Base-by-base conservation (phyloP, 2,329 filamentous ascomycete species). In the Fusarium transvaalense region DNA sequence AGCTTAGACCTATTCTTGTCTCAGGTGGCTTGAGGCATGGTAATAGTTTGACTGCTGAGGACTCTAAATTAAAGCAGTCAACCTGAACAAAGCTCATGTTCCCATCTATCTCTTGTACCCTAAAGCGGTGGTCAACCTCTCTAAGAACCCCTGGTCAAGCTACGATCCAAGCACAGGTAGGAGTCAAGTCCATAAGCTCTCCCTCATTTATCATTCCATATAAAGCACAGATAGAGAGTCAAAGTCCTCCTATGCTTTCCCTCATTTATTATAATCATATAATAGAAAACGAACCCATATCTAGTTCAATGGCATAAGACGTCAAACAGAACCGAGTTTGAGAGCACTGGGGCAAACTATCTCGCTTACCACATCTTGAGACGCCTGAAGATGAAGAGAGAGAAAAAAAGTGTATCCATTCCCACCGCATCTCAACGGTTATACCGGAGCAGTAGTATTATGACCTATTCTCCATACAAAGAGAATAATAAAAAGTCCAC, bases 381-480 rank as follows among this genome's bases (percentile, higher is more conserved):
- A 56, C 54, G 46, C 37, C 45, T 51, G 29, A n/a, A 27, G 19
- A 13, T n/a, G 37, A 27, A n/a, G n/a, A n/a, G n/a, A n/a, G n/a
- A n/a, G n/a, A n/a, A 10, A 29, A 29, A 29, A 29, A 25, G n/a
- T 25, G 6, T 38, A 23, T 14, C 43, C 25, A 27, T 25, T 29
- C 29, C 29, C n/a, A 51, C 42, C 9, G 34, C 34, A 17, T 35
- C 37, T 9, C 29, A 19, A 14, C 39, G 58, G 58, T 38, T 17
- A 56, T 63, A 63, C 48, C 58, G 50, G 27, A 29, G 23, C 29
- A 21, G 38, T 34, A 62, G 19, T 62, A 62, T 62, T 25, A 25
- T 6, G 6, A 25, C 6, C 23, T 6, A 25, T 25, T 25, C 23
- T 15, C n/a, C n/a, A n/a, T n/a, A 13, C 5, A 51, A 52, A 27